Conservation (phyloP, 1,139 yeast species). For the Yamadazyma friedrichii region DNA sequence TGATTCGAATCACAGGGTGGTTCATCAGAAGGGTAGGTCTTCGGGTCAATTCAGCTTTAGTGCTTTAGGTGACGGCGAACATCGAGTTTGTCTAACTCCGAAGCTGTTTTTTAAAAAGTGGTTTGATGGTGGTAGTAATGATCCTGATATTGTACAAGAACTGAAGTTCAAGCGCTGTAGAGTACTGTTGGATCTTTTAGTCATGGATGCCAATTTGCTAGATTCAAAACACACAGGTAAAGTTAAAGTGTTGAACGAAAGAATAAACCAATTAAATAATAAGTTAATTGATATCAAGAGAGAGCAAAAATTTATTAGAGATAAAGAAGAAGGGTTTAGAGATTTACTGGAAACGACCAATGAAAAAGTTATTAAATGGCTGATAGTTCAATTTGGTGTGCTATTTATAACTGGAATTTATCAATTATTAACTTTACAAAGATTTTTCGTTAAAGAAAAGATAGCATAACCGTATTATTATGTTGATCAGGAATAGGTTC, state of each 20-base stretch:
- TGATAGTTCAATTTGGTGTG: slow-evolving; percentile 57
- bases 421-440: slow-evolving; percentile 63
- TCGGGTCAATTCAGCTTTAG: slow-evolving; percentile 67
- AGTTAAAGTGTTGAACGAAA: slow-evolving; percentile 50
- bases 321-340: slow-evolving; percentile 67
- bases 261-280: slow-evolving; percentile 51
- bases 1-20: slow-evolving; percentile 66
- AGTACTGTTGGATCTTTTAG: slow-evolving; percentile 49
- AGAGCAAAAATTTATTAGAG: slow-evolving; percentile 67
- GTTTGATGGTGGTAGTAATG: slow-evolving; percentile 15
- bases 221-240: slow-evolving; percentile 52
- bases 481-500: too few relatives aligned
- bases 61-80: slow-evolving; percentile 72
- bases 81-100: slow-evolving; percentile 68
- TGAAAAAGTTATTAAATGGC: slow-evolving; percentile 64
- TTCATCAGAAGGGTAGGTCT: slow-evolving; percentile 59
- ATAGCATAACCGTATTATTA: slow-evolving; percentile 17
- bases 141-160: slow-evolving; percentile 17
- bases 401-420: slow-evolving; percentile 61
- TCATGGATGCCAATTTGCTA: slow-evolving; percentile 51
- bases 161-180: slow-evolving; percentile 54
- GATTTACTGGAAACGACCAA: slow-evolving; percentile 67
- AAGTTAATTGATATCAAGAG: slow-evolving; percentile 57
- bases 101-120: slow-evolving; percentile 38
- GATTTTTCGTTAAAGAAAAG: slow-evolving; percentile 64